Conservation (phyloP, 306 rosid genomes). For the Morella rubra region DNA sequence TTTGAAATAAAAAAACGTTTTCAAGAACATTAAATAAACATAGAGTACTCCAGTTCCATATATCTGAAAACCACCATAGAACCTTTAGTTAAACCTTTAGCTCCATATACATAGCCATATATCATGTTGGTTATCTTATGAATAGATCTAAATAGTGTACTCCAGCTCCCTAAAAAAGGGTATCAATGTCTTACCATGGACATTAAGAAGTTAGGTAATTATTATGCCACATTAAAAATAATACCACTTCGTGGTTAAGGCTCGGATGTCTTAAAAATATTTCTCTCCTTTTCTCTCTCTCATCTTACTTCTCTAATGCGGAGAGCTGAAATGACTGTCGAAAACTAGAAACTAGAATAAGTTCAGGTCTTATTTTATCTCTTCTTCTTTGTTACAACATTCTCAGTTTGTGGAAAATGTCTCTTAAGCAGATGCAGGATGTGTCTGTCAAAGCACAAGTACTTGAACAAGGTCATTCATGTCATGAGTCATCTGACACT, state of each 20-base stretch:
- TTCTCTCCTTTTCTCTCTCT: neutral
- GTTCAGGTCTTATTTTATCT: conserved; percentile 12
- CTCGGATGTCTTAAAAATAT: too few relatives aligned
- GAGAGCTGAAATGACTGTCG: too few relatives aligned
- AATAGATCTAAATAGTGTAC: too few relatives aligned
- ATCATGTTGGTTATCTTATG: neutral
- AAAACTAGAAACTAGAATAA: too few relatives aligned
- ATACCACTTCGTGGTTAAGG: neutral
- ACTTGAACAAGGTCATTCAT: conserved; percentile 31
- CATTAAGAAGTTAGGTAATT: too few relatives aligned
- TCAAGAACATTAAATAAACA: too few relatives aligned
- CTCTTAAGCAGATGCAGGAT: conserved; percentile 4
- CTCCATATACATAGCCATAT: too few relatives aligned
- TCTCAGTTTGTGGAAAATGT: neutral
- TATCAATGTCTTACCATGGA: neutral
- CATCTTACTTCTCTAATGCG: neutral
- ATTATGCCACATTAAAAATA: too few relatives aligned
- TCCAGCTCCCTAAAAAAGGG: neutral
- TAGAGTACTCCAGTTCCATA: too few relatives aligned
- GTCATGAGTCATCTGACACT: conserved; percentile 29
- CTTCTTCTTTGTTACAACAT: neutral
- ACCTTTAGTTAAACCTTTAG: too few relatives aligned
- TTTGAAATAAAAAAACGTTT: too few relatives aligned
- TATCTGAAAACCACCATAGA: too few relatives aligned
- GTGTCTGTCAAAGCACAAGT: conserved; percentile 14